Percentiles rank a stretch among this genome's conserved stretches.
Evolutionary conservation across 345 rosid genomes (phyloP).

Genomic region (Anacardium occidentale): DNA sequence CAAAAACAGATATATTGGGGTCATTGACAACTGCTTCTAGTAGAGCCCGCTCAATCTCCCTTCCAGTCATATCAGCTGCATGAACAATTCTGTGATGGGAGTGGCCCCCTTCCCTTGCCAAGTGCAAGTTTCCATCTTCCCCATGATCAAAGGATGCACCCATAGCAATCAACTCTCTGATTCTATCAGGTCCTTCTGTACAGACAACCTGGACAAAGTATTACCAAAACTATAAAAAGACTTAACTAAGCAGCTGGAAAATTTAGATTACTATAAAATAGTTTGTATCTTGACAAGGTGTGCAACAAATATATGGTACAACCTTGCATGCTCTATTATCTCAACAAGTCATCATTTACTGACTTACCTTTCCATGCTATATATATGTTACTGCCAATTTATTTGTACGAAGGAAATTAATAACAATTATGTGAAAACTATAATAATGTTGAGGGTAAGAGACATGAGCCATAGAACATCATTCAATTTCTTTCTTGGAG

Average conservation of each 20-base stretch:
- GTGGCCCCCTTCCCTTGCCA: constrained; percentile 98
- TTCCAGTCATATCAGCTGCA: constrained; percentile 98
- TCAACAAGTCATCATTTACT: constrained; percentile 11
- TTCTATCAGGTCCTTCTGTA: constrained; percentile 95
- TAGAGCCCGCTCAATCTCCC: constrained; percentile 94
- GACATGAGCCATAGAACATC: neutral
- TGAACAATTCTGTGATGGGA: constrained; percentile 92
- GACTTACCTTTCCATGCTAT: neutral
- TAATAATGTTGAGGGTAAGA: neutral
- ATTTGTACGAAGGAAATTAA: neutral
- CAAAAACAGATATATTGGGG: constrained; percentile 73
- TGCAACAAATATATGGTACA: neutral
- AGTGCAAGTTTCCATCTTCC: constrained; percentile 93
- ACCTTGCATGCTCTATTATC: neutral
- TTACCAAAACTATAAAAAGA: constrained; percentile 10
- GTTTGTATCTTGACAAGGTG: constrained; percentile 1
- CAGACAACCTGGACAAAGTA: constrained; percentile 71
- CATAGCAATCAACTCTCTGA: constrained; percentile 85
- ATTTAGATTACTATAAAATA: neutral
- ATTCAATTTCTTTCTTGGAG: neutral
- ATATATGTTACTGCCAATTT: neutral
- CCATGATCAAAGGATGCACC: constrained; percentile 94
- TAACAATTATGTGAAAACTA: neutral
- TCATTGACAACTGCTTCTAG: constrained; percentile 73
- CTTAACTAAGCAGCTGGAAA: neutral